Conservation (phyloP, 192 early-diverging fungal species). For the Backusella morwellensis region DNA sequence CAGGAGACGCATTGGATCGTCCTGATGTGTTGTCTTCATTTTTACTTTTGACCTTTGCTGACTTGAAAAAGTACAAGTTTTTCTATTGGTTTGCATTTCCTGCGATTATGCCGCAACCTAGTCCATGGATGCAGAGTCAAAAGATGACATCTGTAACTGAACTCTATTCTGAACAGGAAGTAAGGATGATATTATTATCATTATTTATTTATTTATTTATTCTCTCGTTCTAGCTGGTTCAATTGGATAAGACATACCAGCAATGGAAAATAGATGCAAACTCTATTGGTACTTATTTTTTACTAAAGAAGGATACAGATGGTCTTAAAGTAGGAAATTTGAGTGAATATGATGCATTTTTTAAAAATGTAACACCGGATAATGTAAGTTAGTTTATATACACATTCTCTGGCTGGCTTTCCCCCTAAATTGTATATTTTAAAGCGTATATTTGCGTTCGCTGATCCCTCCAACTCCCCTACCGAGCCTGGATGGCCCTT, state of each 20-base stretch:
- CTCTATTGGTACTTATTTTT: constrained; percentile 7
- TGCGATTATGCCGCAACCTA: constrained; percentile 64
- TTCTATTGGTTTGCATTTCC: constrained; percentile 97
- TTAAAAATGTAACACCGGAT: not conserved
- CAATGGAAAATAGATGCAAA: not conserved
- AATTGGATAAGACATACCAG: not conserved
- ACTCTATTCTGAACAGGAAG: not conserved
- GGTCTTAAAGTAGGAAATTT: not conserved
- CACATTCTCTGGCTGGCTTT: not conserved
- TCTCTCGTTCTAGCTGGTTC: not conserved
- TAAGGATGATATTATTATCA: not conserved
- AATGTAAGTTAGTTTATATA: not conserved
- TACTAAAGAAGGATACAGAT: not conserved
- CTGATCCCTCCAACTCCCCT: constrained; percentile 81
- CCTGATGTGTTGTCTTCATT: constrained; percentile 75
- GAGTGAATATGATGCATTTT: constrained; percentile 23
- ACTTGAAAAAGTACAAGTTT: constrained; percentile 94
- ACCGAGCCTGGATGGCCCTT: constrained; percentile 89
- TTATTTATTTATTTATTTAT: not conserved
- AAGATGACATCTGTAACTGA: constrained; percentile 1
- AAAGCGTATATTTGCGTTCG: constrained; percentile 70
- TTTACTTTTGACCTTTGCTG: constrained; percentile 86
- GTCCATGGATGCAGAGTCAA: constrained; percentile 49
- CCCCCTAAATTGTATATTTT: not conserved
- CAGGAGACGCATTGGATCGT: constrained; percentile 57